These are phyloP conservation scores for Cladophialophora yegresii DNA, from an alignment of 2,329 filamentous ascomycete species.

Conservation along the genomic window DNA sequence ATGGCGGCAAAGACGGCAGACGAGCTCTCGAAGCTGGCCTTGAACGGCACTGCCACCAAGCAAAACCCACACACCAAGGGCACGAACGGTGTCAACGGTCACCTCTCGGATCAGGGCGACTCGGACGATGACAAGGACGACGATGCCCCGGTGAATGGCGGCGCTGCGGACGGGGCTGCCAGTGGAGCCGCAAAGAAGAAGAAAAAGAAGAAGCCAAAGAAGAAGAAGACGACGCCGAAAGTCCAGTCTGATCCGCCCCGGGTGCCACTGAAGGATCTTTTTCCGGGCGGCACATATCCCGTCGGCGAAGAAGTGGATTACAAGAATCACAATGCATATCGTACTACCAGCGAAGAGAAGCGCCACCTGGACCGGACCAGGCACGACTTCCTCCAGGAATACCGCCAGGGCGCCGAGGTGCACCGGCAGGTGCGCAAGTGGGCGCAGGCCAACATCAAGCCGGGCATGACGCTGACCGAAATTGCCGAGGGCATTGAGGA, in stretches of 20 bases:
- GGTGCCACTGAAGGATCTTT: conserved; percentile 71
- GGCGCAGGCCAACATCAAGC: conserved; percentile 77
- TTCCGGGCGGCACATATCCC: conserved; percentile 71
- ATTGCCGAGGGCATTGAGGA: conserved; percentile 88
- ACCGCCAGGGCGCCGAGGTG: conserved; percentile 82
- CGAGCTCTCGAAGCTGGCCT: conserved; percentile 37
- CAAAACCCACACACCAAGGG: conserved; percentile 32
- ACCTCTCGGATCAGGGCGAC: conserved; percentile 53
- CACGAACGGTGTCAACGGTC: conserved; percentile 45
- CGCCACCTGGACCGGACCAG: conserved; percentile 78
- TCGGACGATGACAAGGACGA: conserved; percentile 59
- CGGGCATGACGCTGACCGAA: conserved; percentile 75
- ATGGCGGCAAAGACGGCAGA: conserved; percentile 37
- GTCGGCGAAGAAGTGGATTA: conserved; percentile 79
- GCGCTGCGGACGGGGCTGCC: conserved; percentile 40
- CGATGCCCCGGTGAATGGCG: conserved; percentile 46
- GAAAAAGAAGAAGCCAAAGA: conserved; percentile 76
- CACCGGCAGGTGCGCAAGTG: conserved; percentile 84
- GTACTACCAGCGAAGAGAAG: conserved; percentile 83
- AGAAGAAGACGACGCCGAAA: conserved; percentile 65
- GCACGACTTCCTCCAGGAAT: conserved; percentile 76
- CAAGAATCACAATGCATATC: conserved; percentile 71
- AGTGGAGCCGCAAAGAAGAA: conserved; percentile 71
- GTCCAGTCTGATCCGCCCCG: conserved; percentile 76
- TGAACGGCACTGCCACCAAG: conserved; percentile 41